Percentiles rank a stretch among this genome's conserved stretches.
phyloP scores from a whole-genome alignment of 257 asterid species.

The Nicotiana knightiana region DNA sequence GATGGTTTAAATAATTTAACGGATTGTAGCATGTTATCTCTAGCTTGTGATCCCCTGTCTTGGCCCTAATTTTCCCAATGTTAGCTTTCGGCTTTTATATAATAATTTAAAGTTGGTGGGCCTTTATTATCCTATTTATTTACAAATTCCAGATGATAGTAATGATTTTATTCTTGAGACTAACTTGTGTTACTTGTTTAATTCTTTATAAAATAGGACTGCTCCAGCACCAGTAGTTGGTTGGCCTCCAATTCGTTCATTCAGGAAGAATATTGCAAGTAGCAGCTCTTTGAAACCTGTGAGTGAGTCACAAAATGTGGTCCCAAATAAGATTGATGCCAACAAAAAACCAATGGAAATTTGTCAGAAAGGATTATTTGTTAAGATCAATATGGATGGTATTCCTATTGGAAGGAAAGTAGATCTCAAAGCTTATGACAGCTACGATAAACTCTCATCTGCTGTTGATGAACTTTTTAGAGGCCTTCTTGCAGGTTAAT shows the following conservation, averaged over 20 bases:
- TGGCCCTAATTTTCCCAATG: neutral
- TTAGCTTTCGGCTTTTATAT: neutral
- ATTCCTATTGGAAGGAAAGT: conserved; percentile 91
- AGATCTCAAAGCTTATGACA: conserved; percentile 63
- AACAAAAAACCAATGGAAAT: conserved; percentile 32
- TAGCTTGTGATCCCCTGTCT: neutral
- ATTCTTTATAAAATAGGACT: conserved; percentile 32
- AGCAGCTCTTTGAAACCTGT: conserved; percentile 38
- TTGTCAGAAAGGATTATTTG: conserved; percentile 46
- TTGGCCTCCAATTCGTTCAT: conserved; percentile 94
- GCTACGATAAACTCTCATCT: conserved; percentile 64
- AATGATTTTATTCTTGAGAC: neutral
- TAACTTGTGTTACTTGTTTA: neutral
- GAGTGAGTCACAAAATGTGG: conserved; percentile 31
- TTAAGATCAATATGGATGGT: conserved; percentile 98
- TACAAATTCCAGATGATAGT: neutral
- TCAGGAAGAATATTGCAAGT: conserved; percentile 59
- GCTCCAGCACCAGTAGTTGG: conserved; percentile 88
- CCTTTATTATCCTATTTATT: neutral
- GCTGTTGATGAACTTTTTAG: conserved; percentile 82
- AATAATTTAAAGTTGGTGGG: neutral
- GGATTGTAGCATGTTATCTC: too few species aligned
- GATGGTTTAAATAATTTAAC: too few species aligned
- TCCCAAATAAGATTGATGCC: conserved; percentile 21
- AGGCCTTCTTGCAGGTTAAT: conserved; percentile 85